Base-by-base conservation (phyloP, 805 yeast genomes). In the Yueomyces sp. region DNA sequence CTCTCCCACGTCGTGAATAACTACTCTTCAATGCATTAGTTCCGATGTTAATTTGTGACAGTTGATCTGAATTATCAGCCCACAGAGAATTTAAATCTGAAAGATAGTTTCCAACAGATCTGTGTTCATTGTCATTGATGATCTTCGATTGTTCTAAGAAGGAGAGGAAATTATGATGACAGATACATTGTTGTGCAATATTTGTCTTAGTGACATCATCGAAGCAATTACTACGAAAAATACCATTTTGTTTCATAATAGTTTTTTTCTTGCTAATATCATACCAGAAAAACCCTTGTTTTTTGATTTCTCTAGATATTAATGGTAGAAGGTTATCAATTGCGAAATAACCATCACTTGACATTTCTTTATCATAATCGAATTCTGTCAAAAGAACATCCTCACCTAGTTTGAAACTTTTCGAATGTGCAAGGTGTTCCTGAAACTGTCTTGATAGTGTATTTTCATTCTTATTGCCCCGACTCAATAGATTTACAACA, bases 41-140 rank as follows among this genome's bases (percentile, higher is more conserved):
- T 9, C 98, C 97, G 0, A 97, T 88, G 63, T 92, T 92, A 19
- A 92, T 90, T 58, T 85, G 94, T 2, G 96, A 85, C 5, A 92
- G 80, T 50, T 87, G 95, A 62, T 92, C 98, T 42, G 98, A 98
- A 60, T 92, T 90, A 62, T 92, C 95, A 0, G 99, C 99, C 98
- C 98, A 92, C 26, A 92, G 65, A 6, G 81, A 73, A 52, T 88
- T 85, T 49, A 87, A 94, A 43, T 79, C 79, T 26, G 69, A 64
- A 58, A 79, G 71, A 27, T 84, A 65, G n/a, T 79, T 90, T 6
- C 9, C 9, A n/a, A 9, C 26, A 26, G 73, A 65, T 4, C 66
- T 69, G 36, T 62, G 62, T n/a, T 45, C 42, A n/a, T 48, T 44
- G 3, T 49, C 39, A 6, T 45, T 50, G 5, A 47, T 45, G 11